Conservation (phyloP, 2,329 filamentous ascomycete genomes). For the Thielaviopsis ethacetica region DNA sequence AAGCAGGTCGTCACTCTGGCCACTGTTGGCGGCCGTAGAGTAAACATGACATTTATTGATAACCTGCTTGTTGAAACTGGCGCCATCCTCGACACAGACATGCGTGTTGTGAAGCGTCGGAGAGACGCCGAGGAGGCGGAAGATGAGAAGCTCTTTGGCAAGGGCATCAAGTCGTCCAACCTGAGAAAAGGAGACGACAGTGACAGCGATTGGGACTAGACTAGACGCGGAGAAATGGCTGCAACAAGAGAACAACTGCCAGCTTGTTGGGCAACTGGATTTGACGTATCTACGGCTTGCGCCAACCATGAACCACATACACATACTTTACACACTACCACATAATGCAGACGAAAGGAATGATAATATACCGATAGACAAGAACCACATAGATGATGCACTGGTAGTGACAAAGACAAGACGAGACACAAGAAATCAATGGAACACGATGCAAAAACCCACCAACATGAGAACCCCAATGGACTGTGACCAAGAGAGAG, state of each 20-base stretch:
- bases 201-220: conserved; percentile 46
- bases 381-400: too few relatives aligned
- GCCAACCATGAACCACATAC: not conserved
- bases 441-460: not conserved
- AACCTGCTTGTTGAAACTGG: conserved; percentile 67
- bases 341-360: not conserved
- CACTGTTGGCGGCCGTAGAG: conserved; percentile 57
- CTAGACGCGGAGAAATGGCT: not conserved
- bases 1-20: conserved; percentile 82
- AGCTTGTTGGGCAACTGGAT: conserved; percentile 6
- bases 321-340: not conserved
- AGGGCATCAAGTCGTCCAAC: conserved; percentile 36
- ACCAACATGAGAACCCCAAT: not conserved
- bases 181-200: conserved; percentile 26
- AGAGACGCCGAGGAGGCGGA: conserved; percentile 43
- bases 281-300: not conserved
- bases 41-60: conserved; percentile 60
- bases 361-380: not conserved
- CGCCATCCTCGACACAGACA: conserved; percentile 61
- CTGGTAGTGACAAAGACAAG: not conserved
- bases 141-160: conserved; percentile 35
- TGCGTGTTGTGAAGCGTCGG: conserved; percentile 51
- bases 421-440: not conserved
- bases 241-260: not conserved
- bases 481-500: not conserved